These are phyloP conservation scores for Chlorencoelia australis DNA, from an alignment of 2,329 filamentous ascomycete genomes.

Conservation along the genomic window DNA sequence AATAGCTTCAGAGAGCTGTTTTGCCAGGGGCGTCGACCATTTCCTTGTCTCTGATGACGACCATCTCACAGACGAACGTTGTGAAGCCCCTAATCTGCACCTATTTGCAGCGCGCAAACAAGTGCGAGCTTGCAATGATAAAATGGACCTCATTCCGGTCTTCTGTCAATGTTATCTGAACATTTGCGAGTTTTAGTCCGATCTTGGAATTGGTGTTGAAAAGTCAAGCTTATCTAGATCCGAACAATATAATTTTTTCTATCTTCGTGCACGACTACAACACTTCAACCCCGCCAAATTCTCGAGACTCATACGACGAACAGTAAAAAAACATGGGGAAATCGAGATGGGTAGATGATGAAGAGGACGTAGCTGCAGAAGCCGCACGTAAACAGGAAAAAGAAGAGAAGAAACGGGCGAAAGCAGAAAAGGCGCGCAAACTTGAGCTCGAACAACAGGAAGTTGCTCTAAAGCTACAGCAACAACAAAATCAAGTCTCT, in stretches of 20 bases:
- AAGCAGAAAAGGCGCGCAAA: slow-evolving; percentile 69
- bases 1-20: slow-evolving; percentile 78
- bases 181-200: too few species aligned
- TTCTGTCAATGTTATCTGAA: slow-evolving; percentile 5
- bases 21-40: slow-evolving; percentile 90
- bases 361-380: slow-evolving; percentile 67
- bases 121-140: slow-evolving; percentile 17
- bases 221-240: too few species aligned
- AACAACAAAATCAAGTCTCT: slow-evolving; percentile 28
- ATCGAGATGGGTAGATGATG: slow-evolving; percentile 82
- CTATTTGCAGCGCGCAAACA: slow-evolving; percentile 15
- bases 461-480: slow-evolving; percentile 21
- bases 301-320: slow-evolving; percentile 14
- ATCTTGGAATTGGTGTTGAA: too few species aligned
- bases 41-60: slow-evolving; percentile 29
- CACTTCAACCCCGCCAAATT: slow-evolving; percentile 5
- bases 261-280: not conserved
- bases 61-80: slow-evolving; percentile 18
- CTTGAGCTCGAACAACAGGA: slow-evolving; percentile 47
- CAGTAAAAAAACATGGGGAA: slow-evolving; percentile 23
- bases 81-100: slow-evolving; percentile 13
- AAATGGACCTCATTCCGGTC: slow-evolving; percentile 22
- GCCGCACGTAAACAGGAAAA: slow-evolving; percentile 69
- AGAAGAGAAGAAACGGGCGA: slow-evolving; percentile 78
- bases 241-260: too few species aligned